These are phyloP conservation scores for Nannochloropsis oceanica DNA, from an alignment of 108 stramenopile species.

Conservation along the genomic window DNA sequence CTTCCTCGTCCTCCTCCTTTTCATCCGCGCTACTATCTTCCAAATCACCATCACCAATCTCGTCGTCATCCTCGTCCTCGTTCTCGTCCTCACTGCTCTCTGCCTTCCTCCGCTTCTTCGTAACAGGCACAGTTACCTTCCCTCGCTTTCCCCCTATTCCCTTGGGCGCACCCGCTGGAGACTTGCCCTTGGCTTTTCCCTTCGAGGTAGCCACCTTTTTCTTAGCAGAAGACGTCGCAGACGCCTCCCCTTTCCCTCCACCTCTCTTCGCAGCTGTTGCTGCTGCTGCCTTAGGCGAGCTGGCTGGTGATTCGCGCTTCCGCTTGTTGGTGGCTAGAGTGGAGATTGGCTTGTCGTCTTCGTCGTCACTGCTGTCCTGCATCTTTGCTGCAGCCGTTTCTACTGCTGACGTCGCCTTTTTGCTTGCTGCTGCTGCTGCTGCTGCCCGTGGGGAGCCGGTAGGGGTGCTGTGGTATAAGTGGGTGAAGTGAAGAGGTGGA, in stretches of 20 bases:
- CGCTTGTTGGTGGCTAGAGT: neutral
- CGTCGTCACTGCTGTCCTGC: neutral
- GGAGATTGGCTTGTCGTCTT: neutral
- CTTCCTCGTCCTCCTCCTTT: neutral
- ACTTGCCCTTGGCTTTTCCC: neutral
- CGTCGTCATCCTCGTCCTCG: constrained; percentile 5
- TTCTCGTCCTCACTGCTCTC: constrained; percentile 4
- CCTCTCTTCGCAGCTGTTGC: neutral
- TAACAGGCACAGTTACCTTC: neutral
- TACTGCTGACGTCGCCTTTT: too few relatives aligned
- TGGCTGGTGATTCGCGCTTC: neutral
- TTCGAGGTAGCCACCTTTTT: neutral
- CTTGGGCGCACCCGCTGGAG: neutral
- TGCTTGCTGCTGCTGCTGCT: too few relatives aligned
- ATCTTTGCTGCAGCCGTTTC: neutral
- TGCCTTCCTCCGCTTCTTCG: neutral
- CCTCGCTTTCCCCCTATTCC: neutral
- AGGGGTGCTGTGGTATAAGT: too few relatives aligned
- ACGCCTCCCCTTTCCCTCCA: neutral
- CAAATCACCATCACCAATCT: neutral
- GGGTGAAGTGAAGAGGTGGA: too few relatives aligned
- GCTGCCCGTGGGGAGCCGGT: too few relatives aligned
- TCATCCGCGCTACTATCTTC: neutral
- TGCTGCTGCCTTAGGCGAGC: neutral
- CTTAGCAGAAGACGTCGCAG: neutral